These are phyloP conservation scores for Trichophyton simii DNA, from an alignment of 2,329 filamentous ascomycete genomes.

Conservation along the genomic window DNA sequence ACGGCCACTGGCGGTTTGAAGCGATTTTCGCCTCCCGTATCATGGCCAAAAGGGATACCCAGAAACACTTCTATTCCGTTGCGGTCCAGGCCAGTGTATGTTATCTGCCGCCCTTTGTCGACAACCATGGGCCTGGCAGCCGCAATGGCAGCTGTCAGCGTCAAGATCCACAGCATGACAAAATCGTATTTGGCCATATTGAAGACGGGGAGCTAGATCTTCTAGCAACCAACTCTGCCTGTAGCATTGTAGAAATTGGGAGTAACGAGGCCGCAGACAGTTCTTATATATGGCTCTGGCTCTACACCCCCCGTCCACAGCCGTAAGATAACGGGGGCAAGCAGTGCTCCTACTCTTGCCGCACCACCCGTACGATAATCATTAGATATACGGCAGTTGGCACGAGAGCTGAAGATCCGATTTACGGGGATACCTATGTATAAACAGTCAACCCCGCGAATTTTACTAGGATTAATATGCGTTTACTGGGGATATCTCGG, in stretches of 20 bases:
- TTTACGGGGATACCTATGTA: not conserved
- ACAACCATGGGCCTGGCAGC: not conserved
- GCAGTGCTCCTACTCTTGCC: not conserved
- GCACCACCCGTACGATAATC: not conserved
- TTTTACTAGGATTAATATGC: not conserved
- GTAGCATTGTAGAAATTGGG: not conserved
- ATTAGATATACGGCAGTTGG: not conserved
- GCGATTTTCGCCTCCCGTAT: slow-evolving; percentile 5
- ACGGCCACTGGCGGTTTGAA: slow-evolving; percentile 5
- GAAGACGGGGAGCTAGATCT: not conserved
- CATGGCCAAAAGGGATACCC: slow-evolving; percentile 1
- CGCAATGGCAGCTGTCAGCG: not conserved
- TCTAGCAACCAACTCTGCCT: not conserved
- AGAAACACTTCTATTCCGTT: slow-evolving; percentile 7
- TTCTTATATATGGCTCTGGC: not conserved
- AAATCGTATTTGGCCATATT: not conserved
- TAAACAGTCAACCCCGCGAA: not conserved
- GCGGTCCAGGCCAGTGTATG: slow-evolving; percentile 1
- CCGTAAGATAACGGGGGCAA: not conserved
- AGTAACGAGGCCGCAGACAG: not conserved
- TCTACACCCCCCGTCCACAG: not conserved
- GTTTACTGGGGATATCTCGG: not conserved
- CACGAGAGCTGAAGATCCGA: not conserved
- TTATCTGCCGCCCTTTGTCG: not conserved
- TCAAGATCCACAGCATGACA: not conserved